These are phyloP conservation scores for Irpex sp. DNA, from an alignment of 1,284 basidiomycete genomes.

Conservation along the genomic window DNA sequence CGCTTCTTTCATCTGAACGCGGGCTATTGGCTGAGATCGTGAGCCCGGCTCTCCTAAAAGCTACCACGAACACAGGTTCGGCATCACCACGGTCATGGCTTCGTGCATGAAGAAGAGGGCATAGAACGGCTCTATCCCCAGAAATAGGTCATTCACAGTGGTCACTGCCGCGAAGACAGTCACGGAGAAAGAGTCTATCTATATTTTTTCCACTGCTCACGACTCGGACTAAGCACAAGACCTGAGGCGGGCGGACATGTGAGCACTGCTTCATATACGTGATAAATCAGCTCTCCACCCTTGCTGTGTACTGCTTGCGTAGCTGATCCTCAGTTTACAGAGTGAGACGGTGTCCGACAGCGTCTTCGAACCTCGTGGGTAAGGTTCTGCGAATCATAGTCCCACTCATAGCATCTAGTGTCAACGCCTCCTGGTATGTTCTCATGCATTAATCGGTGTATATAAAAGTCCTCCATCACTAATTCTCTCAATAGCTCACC, in stretches of 20 bases:
- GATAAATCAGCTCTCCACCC: background rate
- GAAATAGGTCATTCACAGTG: no score
- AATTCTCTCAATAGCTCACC: background rate
- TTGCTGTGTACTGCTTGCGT: background rate
- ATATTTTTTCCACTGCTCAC: no score
- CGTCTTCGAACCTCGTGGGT: background rate
- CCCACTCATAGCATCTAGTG: background rate
- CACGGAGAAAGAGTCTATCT: no score
- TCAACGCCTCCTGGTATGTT: background rate
- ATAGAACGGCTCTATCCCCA: no score
- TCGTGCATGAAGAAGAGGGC: no score
- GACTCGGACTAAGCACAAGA: no score
- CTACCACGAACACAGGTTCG: background rate
- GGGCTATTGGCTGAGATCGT: background rate
- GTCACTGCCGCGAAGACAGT: no score
- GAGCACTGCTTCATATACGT: background rate
- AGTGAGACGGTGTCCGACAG: background rate
- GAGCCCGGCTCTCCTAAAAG: background rate
- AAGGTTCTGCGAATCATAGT: background rate
- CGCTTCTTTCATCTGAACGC: background rate
- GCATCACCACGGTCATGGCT: no score
- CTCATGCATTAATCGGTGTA: background rate
- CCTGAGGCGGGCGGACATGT: background rate
- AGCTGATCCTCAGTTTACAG: background rate
- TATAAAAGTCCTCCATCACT: background rate